These are phyloP conservation scores for Colletotrichum costaricense DNA, from an alignment of 2,329 filamentous ascomycete species.

Conservation along the genomic window DNA sequence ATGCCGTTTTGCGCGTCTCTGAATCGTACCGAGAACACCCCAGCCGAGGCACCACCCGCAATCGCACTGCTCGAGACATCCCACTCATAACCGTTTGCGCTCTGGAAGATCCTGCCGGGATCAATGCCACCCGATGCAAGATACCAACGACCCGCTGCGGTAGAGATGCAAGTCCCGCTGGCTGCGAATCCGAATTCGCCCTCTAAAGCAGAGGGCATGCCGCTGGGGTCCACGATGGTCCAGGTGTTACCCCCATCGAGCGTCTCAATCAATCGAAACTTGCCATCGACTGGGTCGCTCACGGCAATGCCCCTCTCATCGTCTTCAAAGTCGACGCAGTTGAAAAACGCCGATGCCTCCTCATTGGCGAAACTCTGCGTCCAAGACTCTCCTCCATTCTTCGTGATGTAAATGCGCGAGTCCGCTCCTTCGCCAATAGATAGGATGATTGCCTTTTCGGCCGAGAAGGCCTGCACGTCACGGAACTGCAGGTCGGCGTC, in stretches of 20 bases:
- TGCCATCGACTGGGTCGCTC: constrained; percentile 47
- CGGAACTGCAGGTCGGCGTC: constrained; percentile 45
- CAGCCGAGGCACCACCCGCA: constrained; percentile 41
- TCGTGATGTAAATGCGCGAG: constrained; percentile 46
- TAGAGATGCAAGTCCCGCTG: constrained; percentile 47
- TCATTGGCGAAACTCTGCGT: constrained; percentile 41
- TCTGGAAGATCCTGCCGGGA: constrained; percentile 44
- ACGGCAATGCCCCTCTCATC: constrained; percentile 42
- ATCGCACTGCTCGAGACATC: constrained; percentile 41
- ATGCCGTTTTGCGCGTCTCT: constrained; percentile 41
- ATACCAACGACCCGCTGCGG: constrained; percentile 43
- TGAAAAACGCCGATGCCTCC: constrained; percentile 46
- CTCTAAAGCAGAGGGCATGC: constrained; percentile 41
- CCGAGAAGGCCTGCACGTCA: constrained; percentile 52
- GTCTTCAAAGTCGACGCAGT: constrained; percentile 46
- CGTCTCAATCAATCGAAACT: constrained; percentile 46
- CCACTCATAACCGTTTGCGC: constrained; percentile 42
- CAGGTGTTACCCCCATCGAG: constrained; percentile 43
- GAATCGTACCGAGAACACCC: constrained; percentile 48
- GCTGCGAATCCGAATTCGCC: constrained; percentile 47
- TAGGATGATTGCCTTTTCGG: constrained; percentile 52
- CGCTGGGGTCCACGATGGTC: constrained; percentile 39
- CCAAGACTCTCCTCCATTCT: constrained; percentile 44
- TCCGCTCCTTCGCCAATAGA: constrained; percentile 46
- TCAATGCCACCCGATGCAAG: constrained; percentile 43